Conservation (phyloP, 2,329 filamentous ascomycete species). For the Dactylellina cionopaga region DNA sequence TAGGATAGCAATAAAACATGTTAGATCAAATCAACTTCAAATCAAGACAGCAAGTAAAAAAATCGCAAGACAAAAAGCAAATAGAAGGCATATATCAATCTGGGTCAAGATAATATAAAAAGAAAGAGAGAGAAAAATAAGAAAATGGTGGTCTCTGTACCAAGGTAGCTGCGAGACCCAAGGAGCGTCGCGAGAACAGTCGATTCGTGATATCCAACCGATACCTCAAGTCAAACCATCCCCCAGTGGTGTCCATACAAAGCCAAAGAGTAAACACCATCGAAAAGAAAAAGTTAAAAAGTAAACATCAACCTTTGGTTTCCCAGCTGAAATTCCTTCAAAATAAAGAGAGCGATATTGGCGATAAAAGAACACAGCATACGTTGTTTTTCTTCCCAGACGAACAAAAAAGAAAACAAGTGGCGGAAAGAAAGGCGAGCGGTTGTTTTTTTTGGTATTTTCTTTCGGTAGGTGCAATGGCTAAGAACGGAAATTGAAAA, state of each 20-base stretch:
- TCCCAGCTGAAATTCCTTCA: constrained; percentile 50
- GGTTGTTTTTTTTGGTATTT: constrained; percentile 6
- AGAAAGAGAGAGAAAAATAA: neutral
- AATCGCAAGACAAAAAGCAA: neutral
- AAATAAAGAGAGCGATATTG: constrained; percentile 25
- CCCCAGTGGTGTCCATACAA: constrained; percentile 48
- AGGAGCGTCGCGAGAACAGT: constrained; percentile 43
- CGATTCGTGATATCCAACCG: neutral
- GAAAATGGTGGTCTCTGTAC: constrained; percentile 51
- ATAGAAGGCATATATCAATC: constrained; percentile 26
- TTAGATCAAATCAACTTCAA: neutral
- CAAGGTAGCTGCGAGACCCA: constrained; percentile 53
- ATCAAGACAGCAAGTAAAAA: neutral
- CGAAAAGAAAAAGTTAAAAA: constrained; percentile 11
- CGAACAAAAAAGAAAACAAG: neutral
- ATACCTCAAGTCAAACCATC: constrained; percentile 11
- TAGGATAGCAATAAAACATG: constrained; percentile 51
- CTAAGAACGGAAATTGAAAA: constrained; percentile 42
- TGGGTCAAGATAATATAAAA: too few relatives aligned
- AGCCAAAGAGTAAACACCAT: constrained; percentile 37
- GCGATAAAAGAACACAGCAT: constrained; percentile 37
- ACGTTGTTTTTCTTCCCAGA: neutral
- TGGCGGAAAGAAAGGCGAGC: constrained; percentile 30
- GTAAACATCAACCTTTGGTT: constrained; percentile 44
- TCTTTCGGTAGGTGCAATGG: constrained; percentile 15